Evolutionary conservation across 1,284 basidiomycete species (phyloP).

Genomic region (Cutaneotrichosporon sp.): DNA sequence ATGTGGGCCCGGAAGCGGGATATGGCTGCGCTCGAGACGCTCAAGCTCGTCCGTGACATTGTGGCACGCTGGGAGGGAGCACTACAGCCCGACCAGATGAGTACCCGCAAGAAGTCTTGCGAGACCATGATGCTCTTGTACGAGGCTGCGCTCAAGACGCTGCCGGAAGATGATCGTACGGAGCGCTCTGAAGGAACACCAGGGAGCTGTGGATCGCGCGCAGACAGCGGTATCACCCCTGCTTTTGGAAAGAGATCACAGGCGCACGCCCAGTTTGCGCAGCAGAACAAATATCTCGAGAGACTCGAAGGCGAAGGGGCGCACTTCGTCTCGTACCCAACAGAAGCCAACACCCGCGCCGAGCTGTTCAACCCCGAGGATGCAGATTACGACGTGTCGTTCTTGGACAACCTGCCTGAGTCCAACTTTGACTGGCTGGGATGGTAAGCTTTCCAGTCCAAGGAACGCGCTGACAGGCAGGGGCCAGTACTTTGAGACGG

Average conservation of each 20-base stretch:
- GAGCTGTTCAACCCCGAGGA: conserved; percentile 10
- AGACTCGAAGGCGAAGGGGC: conserved; percentile 11
- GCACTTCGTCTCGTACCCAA: conserved; percentile 9
- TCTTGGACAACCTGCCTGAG: conserved; percentile 74
- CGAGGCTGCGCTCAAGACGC: conserved; percentile 76
- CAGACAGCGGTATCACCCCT: conserved; percentile 25
- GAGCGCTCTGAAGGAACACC: conserved; percentile 45
- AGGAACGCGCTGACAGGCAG: conserved; percentile 2
- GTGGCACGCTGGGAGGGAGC: conserved; percentile 74
- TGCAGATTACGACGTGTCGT: conserved; percentile 55
- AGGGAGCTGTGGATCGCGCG: conserved; percentile 13
- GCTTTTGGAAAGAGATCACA: not conserved
- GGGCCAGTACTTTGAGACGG: conserved; percentile 21
- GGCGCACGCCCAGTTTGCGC: not conserved
- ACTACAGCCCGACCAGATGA: conserved; percentile 69
- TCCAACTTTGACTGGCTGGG: conserved; percentile 75
- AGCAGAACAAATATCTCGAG: conserved; percentile 5
- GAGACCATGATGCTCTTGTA: conserved; percentile 87
- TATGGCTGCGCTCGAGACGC: conserved; percentile 62
- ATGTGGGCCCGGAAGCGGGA: conserved; percentile 75
- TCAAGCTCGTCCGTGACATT: conserved; percentile 74
- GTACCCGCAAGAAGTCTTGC: conserved; percentile 68
- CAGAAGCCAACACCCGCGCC: conserved; percentile 4
- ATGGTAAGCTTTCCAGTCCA: conserved; percentile 19
- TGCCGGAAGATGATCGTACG: conserved; percentile 31